Percentiles rank a stretch among this genome's conserved stretches.
Conservation (phyloP, 2,329 filamentous ascomycete genomes). For the Calonectria pauciramosa region DNA sequence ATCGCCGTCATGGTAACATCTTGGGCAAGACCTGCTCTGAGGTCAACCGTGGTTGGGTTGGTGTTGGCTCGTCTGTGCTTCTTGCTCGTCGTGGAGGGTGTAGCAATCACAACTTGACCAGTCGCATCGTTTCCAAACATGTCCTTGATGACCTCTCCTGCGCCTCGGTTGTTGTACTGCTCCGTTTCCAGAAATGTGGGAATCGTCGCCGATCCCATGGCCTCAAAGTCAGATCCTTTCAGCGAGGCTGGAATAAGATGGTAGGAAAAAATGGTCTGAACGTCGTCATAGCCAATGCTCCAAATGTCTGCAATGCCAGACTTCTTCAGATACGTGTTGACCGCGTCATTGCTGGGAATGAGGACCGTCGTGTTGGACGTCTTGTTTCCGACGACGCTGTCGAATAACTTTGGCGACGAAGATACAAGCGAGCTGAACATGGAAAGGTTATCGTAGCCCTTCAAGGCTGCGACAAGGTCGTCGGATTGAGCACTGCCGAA, state of each 20-base stretch:
- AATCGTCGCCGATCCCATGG: conserved; percentile 17
- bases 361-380: conserved; percentile 36
- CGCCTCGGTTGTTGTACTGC: conserved; percentile 37
- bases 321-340: conserved; percentile 27
- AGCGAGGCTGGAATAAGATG: conserved; percentile 30
- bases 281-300: conserved; percentile 13
- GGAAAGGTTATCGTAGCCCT: conserved; percentile 29
- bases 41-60: conserved; percentile 10
- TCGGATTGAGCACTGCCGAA: conserved; percentile 24
- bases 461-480: conserved; percentile 23
- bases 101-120: conserved; percentile 36
- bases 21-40: conserved; percentile 36
- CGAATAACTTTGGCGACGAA: conserved; percentile 3
- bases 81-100: not conserved
- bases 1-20: conserved; percentile 37
- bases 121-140: conserved; percentile 27
- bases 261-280: conserved; percentile 37
- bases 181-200: conserved; percentile 28
- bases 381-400: conserved; percentile 2
- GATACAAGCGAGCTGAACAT: conserved; percentile 30
- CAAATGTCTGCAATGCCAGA: conserved; percentile 19
- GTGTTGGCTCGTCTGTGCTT: not conserved
- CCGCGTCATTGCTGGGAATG: conserved; percentile 35
- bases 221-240: conserved; percentile 23
- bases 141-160: conserved; percentile 27